Percentiles rank a stretch among this genome's conserved stretches.
These are phyloP conservation scores for Microascus cirrosus DNA, from an alignment of 2,329 filamentous ascomycete species.

Conservation along the genomic window DNA sequence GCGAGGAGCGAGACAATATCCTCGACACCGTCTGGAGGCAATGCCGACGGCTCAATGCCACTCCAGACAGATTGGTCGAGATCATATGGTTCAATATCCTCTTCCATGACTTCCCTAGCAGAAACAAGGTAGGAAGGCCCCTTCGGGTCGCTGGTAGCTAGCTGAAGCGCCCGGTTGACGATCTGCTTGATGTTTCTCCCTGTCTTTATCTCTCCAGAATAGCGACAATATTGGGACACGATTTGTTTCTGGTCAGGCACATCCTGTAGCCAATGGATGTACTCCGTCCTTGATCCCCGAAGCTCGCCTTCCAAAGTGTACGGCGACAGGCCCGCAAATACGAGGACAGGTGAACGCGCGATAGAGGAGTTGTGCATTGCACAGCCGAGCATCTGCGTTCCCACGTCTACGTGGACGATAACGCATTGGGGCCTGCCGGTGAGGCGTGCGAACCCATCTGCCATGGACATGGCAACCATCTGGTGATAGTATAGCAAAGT, in stretches of 20 bases:
- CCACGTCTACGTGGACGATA: conserved; percentile 75
- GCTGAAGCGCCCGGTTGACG: conserved; percentile 67
- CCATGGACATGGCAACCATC: conserved; percentile 81
- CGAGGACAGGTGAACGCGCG: conserved; percentile 62
- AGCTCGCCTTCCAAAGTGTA: conserved; percentile 70
- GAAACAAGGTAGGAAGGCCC: conserved; percentile 67
- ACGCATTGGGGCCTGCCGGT: conserved; percentile 66
- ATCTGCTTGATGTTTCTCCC: conserved; percentile 75
- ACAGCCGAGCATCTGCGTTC: conserved; percentile 66
- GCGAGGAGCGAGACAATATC: conserved; percentile 53
- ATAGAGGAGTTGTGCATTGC: conserved; percentile 71
- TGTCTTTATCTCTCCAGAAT: conserved; percentile 65
- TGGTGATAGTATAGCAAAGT: too few species aligned
- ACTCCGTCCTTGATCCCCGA: conserved; percentile 67
- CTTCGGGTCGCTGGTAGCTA: conserved; percentile 59
- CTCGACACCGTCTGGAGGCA: conserved; percentile 39
- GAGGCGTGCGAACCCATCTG: conserved; percentile 66
- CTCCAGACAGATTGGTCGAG: conserved; percentile 62
- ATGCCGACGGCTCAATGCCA: conserved; percentile 53
- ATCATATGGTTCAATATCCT: conserved; percentile 49
- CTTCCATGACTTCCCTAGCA: conserved; percentile 68
- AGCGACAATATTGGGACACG: conserved; percentile 67
- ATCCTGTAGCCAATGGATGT: conserved; percentile 80
- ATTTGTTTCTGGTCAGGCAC: conserved; percentile 67
- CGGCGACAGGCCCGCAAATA: conserved; percentile 69